Evolutionary conservation across 371 early-diverging fungal species (phyloP).

Genomic region (Phascolomyces articulosus): DNA sequence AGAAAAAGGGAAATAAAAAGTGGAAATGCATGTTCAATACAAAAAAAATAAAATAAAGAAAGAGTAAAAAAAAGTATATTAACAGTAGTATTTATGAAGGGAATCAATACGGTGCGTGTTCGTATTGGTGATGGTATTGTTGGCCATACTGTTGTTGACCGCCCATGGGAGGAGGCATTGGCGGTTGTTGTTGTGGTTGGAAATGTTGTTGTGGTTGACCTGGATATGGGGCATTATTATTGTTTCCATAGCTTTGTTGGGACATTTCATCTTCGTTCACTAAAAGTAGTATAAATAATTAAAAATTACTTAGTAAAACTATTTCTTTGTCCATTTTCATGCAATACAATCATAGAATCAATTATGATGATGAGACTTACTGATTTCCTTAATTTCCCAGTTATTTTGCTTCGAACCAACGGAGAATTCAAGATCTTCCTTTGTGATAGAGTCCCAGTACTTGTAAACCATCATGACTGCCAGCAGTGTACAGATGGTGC

Average conservation of each 20-base stretch:
- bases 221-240: neutral
- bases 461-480: constrained; percentile 98
- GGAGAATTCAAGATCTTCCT: constrained; percentile 93
- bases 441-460: constrained; percentile 96
- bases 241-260: constrained; percentile 15
- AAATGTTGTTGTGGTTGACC: constrained; percentile 6
- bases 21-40: neutral
- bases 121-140: constrained; percentile 25
- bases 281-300: too few species aligned
- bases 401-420: constrained; percentile 84
- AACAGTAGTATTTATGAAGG: constrained; percentile 2
- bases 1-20: constrained; percentile 8
- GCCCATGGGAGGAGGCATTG: constrained; percentile 17
- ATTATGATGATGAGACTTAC: too few species aligned
- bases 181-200: constrained; percentile 10
- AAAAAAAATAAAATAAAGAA: too few species aligned
- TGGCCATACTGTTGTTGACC: constrained; percentile 22
- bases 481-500: constrained; percentile 83
- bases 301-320: too few species aligned
- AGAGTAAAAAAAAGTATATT: constrained; percentile 10
- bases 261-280: constrained; percentile 48
- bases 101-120: constrained; percentile 14
- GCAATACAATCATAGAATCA: too few species aligned
- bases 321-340: too few species aligned
- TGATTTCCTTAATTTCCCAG: constrained; percentile 94